These are phyloP conservation scores for Isoetes taiwanensis DNA, from an alignment of 75 land plant genomes.

Conservation along the genomic window DNA sequence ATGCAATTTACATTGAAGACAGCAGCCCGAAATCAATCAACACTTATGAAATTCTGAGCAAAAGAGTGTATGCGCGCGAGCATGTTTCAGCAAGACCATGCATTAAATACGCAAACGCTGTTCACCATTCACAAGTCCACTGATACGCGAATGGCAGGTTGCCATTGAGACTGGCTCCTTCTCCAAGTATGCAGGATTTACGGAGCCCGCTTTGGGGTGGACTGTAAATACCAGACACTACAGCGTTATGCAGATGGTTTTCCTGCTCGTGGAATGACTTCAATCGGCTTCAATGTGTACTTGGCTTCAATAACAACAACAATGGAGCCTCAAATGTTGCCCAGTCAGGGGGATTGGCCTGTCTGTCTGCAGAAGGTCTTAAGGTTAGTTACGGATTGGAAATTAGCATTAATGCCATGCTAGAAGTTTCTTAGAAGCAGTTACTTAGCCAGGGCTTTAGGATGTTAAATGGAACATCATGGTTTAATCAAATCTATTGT, in stretches of 20 bases:
- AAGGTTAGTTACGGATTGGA: constrained; percentile 34
- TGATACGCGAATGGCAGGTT: too few relatives aligned
- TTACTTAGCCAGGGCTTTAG: too few relatives aligned
- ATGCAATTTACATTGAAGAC: constrained; percentile 67
- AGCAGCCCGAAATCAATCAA: constrained; percentile 64
- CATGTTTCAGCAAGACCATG: too few relatives aligned
- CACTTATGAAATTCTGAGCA: constrained; percentile 84
- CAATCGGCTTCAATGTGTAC: constrained; percentile 76
- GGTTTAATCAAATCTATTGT: background rate
- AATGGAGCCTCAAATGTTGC: constrained; percentile 88
- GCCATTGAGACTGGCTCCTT: constrained; percentile 84
- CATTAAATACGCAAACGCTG: too few relatives aligned
- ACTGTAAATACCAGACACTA: constrained; percentile 69
- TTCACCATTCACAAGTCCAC: too few relatives aligned
- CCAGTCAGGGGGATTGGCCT: constrained; percentile 88
- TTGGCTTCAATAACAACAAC: too few relatives aligned
- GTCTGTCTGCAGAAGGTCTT: constrained; percentile 72
- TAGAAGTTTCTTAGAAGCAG: too few relatives aligned
- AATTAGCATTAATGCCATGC: too few relatives aligned
- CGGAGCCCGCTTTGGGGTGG: constrained; percentile 91
- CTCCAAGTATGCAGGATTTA: constrained; percentile 92
- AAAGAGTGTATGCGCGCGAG: constrained; percentile 52
- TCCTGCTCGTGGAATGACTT: constrained; percentile 77
- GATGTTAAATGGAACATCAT: too few relatives aligned
- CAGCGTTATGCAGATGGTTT: constrained; percentile 76